Base-by-base conservation (phyloP, 352 stramenopile species). In the Globisporangium lucens region DNA sequence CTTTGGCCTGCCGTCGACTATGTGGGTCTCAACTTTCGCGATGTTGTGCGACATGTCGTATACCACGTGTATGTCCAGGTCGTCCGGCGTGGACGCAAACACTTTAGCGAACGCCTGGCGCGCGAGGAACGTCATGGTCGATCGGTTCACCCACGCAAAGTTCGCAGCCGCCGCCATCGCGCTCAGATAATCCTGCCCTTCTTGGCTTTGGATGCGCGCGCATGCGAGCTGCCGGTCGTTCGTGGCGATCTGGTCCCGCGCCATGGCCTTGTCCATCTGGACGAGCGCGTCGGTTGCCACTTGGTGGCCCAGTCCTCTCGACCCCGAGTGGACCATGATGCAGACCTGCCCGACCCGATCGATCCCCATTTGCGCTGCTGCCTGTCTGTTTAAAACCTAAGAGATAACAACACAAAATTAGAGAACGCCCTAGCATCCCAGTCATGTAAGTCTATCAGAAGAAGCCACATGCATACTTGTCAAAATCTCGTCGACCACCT, bases 221-320 rank as follows among this genome's bases (percentile, higher is more conserved):
- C 49, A 56, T 9, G 9, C 49, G n/a, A 56, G 49, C 49, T 56
- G 49, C 3, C 49, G 22, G 10, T 56, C 5, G 49, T 20, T 56
- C 49, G 49, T 47, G 15, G 41, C 41, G 41, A 47, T n/a, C 13
- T 47, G 41, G 13, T 7, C 41, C 13, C 49, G 20, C 3, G 22
- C 49, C 49, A 56, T 56, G 22, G n/a, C 22, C 13, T 29, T 24
- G 49, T 56, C 49, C 49, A 56, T 56, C 10, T 56, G 49, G 49
- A 30, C 49, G 10, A 56, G 49, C 49, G 49, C 22, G 49, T 56
- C 49, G n/a, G 49, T 33, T 22, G n/a, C 22, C n/a, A 56, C 49
- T 17, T 56, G 22, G 49, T 30, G 22, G 9, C 8, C 49, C 22
- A 56, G 22, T 24, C 22, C n/a, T 17, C 49, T 56, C 49, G 22